These are phyloP conservation scores for Nicotiana attenuata DNA, from an alignment of 257 asterid genomes.

Conservation along the genomic window DNA sequence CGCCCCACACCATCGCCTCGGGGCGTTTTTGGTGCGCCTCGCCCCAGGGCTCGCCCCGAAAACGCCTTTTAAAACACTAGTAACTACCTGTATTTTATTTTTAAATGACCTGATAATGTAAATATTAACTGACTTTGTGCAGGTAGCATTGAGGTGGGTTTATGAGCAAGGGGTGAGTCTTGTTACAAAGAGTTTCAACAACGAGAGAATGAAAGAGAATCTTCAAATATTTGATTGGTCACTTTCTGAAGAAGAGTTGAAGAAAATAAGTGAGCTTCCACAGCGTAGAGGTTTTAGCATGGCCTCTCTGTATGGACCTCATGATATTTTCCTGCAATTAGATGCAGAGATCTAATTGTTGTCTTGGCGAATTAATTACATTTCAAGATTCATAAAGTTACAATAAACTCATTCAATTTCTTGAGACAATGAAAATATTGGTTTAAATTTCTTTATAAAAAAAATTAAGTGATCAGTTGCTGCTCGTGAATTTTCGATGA, in stretches of 20 bases:
- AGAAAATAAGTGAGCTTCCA: slow-evolving; percentile 36
- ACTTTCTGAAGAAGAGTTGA: slow-evolving; percentile 27
- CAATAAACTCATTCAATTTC: neutral
- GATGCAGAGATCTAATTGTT: slow-evolving; percentile 34
- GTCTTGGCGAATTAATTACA: neutral
- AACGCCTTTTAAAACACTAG: too few relatives aligned
- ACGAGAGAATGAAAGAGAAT: slow-evolving; percentile 52
- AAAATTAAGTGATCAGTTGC: neutral
- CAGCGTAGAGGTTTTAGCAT: slow-evolving; percentile 35
- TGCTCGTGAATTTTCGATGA: too few relatives aligned
- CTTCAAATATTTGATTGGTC: slow-evolving; percentile 49
- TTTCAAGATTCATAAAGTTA: neutral
- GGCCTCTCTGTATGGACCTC: slow-evolving; percentile 37
- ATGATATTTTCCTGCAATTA: slow-evolving; percentile 34
- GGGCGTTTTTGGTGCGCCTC: too few relatives aligned
- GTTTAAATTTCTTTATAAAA: too few relatives aligned
- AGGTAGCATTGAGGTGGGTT: slow-evolving; percentile 60
- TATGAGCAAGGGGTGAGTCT: slow-evolving; percentile 52
- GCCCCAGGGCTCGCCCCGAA: too few relatives aligned
- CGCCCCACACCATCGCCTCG: too few relatives aligned
- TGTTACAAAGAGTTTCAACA: slow-evolving; percentile 53
- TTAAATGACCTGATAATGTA: too few relatives aligned
- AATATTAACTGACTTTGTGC: neutral
- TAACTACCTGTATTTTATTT: too few relatives aligned
- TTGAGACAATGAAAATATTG: neutral